Percentiles rank a stretch among this genome's conserved stretches.
Evolutionary conservation across 164 flowering plant species (phyloP).

Genomic region (Vitis rotundifolia): DNA sequence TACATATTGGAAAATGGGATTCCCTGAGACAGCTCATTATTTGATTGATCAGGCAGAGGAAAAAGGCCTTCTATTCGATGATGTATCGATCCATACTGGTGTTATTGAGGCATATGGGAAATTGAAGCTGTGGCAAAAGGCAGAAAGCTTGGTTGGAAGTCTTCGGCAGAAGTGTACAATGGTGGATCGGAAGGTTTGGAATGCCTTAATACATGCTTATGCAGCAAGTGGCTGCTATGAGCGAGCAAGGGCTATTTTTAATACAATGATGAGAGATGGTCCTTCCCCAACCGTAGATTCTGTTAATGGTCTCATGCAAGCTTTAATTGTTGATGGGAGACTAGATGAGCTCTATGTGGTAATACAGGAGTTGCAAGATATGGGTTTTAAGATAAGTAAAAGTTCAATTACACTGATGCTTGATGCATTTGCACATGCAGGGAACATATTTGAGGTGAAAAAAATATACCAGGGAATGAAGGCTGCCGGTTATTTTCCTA

Average conservation of each 20-base stretch:
- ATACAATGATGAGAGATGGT: slow-evolving; percentile 90
- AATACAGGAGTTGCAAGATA: slow-evolving; percentile 88
- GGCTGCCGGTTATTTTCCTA: slow-evolving; percentile 93
- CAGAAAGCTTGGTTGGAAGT: slow-evolving; percentile 72
- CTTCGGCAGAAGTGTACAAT: slow-evolving; percentile 42
- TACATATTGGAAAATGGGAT: slow-evolving; percentile 67
- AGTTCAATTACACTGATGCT: slow-evolving; percentile 88
- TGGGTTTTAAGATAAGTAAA: slow-evolving; percentile 92
- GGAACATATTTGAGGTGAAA: slow-evolving; percentile 87
- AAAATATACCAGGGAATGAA: slow-evolving; percentile 94
- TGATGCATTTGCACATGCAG: slow-evolving; percentile 81
- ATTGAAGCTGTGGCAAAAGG: slow-evolving; percentile 66
- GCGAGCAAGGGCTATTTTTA: slow-evolving; percentile 87
- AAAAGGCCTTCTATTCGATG: slow-evolving; percentile 39
- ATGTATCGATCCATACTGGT: slow-evolving; percentile 41
- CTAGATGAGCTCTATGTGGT: slow-evolving; percentile 86
- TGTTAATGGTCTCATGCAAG: slow-evolving; percentile 77
- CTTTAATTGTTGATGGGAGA: slow-evolving; percentile 79
- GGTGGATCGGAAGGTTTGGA: slow-evolving; percentile 81
- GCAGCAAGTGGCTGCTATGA: slow-evolving; percentile 88
- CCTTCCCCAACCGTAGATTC: slow-evolving; percentile 86
- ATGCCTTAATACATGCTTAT: slow-evolving; percentile 83
- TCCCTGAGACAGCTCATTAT: slow-evolving; percentile 87
- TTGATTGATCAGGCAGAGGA: slow-evolving; percentile 59
- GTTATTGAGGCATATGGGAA: slow-evolving; percentile 77